Conservation (phyloP, 2,329 filamentous ascomycete genomes). For the Penicillium decumbens region DNA sequence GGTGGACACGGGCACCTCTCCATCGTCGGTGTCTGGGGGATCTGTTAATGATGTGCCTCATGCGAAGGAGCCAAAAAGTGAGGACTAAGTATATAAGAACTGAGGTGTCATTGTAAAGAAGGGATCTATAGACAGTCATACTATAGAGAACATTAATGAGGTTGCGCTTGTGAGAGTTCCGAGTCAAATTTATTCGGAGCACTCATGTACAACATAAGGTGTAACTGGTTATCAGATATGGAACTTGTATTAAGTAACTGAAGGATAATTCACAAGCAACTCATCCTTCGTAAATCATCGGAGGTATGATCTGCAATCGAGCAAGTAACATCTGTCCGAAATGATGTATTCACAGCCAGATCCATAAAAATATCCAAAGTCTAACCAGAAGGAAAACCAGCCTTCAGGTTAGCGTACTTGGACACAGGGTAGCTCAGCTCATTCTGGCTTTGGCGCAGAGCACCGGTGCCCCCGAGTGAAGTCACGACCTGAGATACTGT, state of each 20-base stretch:
- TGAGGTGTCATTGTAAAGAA: neutral
- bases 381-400: neutral
- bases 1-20: neutral
- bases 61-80: neutral
- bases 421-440: neutral
- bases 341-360: neutral
- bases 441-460: neutral
- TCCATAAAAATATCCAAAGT: neutral
- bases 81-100: neutral
- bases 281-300: neutral
- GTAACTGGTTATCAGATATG: neutral
- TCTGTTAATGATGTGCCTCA: neutral
- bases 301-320: neutral
- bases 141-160: neutral
- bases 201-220: neutral
- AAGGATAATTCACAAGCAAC: neutral
- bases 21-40: conserved; percentile 6
- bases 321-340: neutral
- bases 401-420: neutral
- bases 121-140: neutral
- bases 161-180: neutral
- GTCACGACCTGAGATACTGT: neutral
- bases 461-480: neutral
- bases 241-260: neutral
- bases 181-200: neutral